A percentile compares a stretch with the other conserved stretches of the same genome.
phyloP scores from a whole-genome alignment of 805 yeast genomes.

The Candida stauntonica region DNA sequence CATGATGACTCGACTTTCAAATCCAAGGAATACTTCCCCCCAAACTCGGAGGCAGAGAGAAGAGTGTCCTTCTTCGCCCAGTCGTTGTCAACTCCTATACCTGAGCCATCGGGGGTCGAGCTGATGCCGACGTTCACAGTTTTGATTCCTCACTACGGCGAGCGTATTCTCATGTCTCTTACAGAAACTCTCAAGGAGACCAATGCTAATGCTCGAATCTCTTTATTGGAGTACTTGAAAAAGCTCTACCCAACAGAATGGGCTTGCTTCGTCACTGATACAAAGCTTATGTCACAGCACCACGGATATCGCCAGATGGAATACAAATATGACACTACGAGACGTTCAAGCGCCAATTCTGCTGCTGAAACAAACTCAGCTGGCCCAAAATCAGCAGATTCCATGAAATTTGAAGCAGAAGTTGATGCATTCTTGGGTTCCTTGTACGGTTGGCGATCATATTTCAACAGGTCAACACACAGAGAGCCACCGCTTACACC shows the following conservation, averaged over 20 bases:
- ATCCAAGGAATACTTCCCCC: conserved; percentile 54
- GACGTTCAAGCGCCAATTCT: background rate
- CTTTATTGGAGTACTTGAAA: conserved; percentile 77
- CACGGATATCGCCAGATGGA: conserved; percentile 31
- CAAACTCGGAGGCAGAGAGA: conserved; percentile 72
- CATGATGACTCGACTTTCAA: conserved; percentile 74
- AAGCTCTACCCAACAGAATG: conserved; percentile 71
- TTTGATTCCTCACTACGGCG: conserved; percentile 82
- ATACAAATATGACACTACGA: conserved; percentile 21
- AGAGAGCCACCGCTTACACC: conserved; percentile 11
- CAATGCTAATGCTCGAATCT: conserved; percentile 62
- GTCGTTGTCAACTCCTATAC: conserved; percentile 80
- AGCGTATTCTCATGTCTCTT: conserved; percentile 70
- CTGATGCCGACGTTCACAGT: conserved; percentile 83
- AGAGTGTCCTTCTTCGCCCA: conserved; percentile 87
- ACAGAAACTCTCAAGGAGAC: conserved; percentile 73
- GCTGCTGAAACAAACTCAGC: background rate
- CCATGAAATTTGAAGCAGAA: background rate
- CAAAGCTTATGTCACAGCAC: conserved; percentile 58
- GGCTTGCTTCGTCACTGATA: conserved; percentile 74
- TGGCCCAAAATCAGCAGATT: background rate
- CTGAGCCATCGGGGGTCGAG: conserved; percentile 60
- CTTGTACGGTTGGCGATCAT: background rate
- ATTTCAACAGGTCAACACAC: background rate
- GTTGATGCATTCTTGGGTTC: background rate